Evolutionary conservation across 169 alveolate genomes (phyloP), one percentile per base, ranked within the genome.

Genomic region (Cryptosporidium canis): DNA sequence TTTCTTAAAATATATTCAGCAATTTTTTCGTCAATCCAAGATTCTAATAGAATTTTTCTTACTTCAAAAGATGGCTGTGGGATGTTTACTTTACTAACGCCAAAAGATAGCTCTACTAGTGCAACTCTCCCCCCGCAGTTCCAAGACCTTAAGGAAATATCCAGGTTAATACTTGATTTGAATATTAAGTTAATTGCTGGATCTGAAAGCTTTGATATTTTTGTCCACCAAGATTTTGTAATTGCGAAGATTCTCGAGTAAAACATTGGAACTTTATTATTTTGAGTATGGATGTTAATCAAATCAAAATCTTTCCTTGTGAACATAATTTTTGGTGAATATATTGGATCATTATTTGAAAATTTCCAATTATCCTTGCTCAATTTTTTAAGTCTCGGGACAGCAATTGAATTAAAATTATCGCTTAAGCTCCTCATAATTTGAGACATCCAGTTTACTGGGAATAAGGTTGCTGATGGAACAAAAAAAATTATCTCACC

Each of bases 381-480:
- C 41, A 77, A 58, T 18, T 35, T 55, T 18, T 39, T 77, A 18
- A 77, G 41, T 6, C 48, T 39, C 21, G 87, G 72, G 24, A 44
- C 47, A 39, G 41, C 16, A 41, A 77, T 55, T 33, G 87, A 56
- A 2, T 77, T 77, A 33, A 24, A 29, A n/a, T 77, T 37, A 43
- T 77, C 87, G 27, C 64, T 77, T 55, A 77, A 39, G 29, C 43
- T 61, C 47, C 87, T 77, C 64, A 77, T 58, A 24, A 77, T 58
- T 9, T 31, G 47, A 27, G 87, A 55, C 87, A 77, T 77, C 87
- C 87, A 77, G 31, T 55, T 77, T 37, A 5, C 24, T 21, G 87
- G 72, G 11, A 77, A 77, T 27, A 61, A 48, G 1, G 72, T 44
- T 77, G 87, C 87, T 9, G 33, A 24, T 35, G 72, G 64, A 41